Evolutionary conservation across 2,329 filamentous ascomycete species (phyloP).

Genomic region (Colletotrichum siamense): DNA sequence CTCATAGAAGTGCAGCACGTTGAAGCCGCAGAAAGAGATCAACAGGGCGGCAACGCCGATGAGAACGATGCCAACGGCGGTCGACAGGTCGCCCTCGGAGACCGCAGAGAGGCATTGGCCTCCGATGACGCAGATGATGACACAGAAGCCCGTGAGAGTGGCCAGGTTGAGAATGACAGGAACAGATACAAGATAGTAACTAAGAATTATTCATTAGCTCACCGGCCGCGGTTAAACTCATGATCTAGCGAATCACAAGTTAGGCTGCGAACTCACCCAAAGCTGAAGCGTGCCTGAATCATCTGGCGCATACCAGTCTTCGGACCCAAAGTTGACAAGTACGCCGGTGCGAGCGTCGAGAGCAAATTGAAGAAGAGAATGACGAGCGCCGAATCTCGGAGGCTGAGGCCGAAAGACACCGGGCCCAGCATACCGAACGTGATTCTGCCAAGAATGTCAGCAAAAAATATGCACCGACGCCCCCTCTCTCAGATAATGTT

Average conservation of each 20-base stretch:
- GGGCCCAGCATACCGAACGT: slow-evolving; percentile 51
- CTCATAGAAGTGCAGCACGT: slow-evolving; percentile 49
- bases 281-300: slow-evolving; percentile 47
- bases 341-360: slow-evolving; percentile 42
- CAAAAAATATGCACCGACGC: background rate
- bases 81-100: slow-evolving; percentile 38
- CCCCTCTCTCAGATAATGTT: background rate
- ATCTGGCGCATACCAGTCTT: slow-evolving; percentile 53
- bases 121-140: slow-evolving; percentile 53
- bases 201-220: background rate
- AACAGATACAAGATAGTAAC: slow-evolving; percentile 24
- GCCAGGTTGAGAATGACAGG: slow-evolving; percentile 47
- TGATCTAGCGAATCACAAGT: slow-evolving; percentile 25
- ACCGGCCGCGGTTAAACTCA: rapidly evolving
- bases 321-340: slow-evolving; percentile 46
- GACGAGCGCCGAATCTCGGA: slow-evolving; percentile 47
- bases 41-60: slow-evolving; percentile 48
- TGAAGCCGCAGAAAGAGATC: slow-evolving; percentile 54
- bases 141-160: slow-evolving; percentile 52
- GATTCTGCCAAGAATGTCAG: slow-evolving; percentile 30
- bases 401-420: slow-evolving; percentile 43
- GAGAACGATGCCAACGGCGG: slow-evolving; percentile 53
- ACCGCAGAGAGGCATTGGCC: slow-evolving; percentile 47
- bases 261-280: slow-evolving; percentile 4
- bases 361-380: slow-evolving; percentile 53